Percentiles rank a stretch among this genome's conserved stretches.
Conservation (phyloP, 2,329 filamentous ascomycete species). For the Chaetothyriales sp. region DNA sequence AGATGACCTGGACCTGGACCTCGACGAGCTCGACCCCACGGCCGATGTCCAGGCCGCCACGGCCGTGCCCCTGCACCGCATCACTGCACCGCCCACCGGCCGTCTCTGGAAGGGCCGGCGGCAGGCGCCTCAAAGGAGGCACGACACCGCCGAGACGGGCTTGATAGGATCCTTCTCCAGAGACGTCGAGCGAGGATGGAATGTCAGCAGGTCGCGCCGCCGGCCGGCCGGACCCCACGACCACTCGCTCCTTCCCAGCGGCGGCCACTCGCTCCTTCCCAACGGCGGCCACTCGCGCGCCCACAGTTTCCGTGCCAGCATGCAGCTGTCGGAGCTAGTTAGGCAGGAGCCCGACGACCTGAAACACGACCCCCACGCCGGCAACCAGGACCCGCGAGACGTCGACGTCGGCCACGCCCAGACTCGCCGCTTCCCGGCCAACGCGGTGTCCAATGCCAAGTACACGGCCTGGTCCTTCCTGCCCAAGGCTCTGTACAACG, state of each 20-base stretch:
- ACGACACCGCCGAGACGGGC: slow-evolving; percentile 51
- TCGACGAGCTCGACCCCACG: slow-evolving; percentile 34
- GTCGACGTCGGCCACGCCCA: slow-evolving; percentile 65
- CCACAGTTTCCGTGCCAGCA: slow-evolving; percentile 48
- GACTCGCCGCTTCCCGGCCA: slow-evolving; percentile 65
- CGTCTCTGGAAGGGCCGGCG: slow-evolving; percentile 12
- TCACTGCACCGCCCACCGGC: slow-evolving; percentile 33
- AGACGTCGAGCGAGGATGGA: slow-evolving; percentile 42
- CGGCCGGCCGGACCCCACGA: slow-evolving; percentile 1
- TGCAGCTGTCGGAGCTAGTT: slow-evolving; percentile 19
- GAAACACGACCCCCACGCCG: slow-evolving; percentile 25
- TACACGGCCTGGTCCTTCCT: slow-evolving; percentile 93
- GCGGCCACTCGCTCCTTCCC: slow-evolving; percentile 6
- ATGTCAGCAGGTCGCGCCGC: slow-evolving; percentile 9
- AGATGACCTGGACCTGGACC: slow-evolving; percentile 32
- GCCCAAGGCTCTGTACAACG: slow-evolving; percentile 88
- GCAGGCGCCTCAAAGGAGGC: background rate
- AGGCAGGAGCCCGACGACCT: slow-evolving; percentile 16
- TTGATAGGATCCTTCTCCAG: slow-evolving; percentile 37
- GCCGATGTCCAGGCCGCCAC: background rate
- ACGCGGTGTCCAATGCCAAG: slow-evolving; percentile 91
- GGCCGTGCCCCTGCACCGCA: slow-evolving; percentile 32
- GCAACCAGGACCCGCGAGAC: slow-evolving; percentile 47
- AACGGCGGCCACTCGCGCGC: slow-evolving; percentile 21
- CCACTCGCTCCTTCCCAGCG: slow-evolving; percentile 2